Conservation (phyloP, 768 basidiomycete species). For the Hericium alpestre region DNA sequence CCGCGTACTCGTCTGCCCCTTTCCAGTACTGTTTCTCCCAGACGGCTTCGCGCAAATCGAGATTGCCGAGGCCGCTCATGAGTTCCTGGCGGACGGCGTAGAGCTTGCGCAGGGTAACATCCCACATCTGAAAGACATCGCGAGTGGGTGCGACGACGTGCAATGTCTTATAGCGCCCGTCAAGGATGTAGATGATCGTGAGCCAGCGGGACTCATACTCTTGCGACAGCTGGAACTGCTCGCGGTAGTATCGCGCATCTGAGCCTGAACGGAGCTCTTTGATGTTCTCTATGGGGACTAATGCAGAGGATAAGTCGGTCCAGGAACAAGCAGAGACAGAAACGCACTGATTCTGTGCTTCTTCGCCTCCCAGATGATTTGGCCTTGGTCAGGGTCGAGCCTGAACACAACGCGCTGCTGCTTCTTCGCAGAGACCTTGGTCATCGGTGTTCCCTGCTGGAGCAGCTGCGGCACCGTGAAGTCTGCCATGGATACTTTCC, state of each 20-base stretch:
- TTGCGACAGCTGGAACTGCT: constrained; percentile 53
- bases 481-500: constrained; percentile 17
- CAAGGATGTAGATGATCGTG: constrained; percentile 72
- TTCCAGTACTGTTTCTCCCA: constrained; percentile 85
- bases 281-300: constrained; percentile 80
- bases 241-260: constrained; percentile 61
- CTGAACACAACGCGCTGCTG: constrained; percentile 61
- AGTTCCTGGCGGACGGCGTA: constrained; percentile 57
- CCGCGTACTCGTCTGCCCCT: constrained; percentile 49
- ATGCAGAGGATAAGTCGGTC: background rate
- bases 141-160: constrained; percentile 68
- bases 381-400: constrained; percentile 72
- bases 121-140: constrained; percentile 55
- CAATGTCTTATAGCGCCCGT: constrained; percentile 73
- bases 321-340: background rate
- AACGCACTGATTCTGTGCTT: constrained; percentile 53
- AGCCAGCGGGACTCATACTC: constrained; percentile 69
- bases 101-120: constrained; percentile 51
- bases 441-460: constrained; percentile 61
- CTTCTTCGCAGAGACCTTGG: constrained; percentile 73
- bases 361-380: constrained; percentile 70
- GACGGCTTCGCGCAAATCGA: constrained; percentile 51
- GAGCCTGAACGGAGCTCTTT: constrained; percentile 73
- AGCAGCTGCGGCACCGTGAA: constrained; percentile 47
- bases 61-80: constrained; percentile 55